Base-by-base conservation (phyloP, 768 basidiomycete genomes). In the Kondoa malvinella region DNA sequence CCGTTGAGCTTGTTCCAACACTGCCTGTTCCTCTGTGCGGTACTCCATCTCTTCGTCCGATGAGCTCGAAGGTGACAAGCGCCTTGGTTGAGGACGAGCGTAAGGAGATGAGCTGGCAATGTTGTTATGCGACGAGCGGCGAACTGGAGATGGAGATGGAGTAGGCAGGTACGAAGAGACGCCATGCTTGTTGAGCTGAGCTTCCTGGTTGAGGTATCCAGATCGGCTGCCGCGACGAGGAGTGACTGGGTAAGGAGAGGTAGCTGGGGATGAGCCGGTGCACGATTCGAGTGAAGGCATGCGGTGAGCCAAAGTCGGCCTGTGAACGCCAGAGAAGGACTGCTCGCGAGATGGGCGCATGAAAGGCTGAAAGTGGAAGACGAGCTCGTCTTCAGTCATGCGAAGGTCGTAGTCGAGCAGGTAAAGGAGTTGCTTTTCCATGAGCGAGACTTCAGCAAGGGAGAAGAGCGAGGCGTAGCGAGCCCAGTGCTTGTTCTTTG, bases 371-470 rank as follows among this genome's bases (percentile, higher is more conserved):
- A 86, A 82, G 67, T 80, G 78, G 57, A 71, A 71, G 71, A 82
- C 76, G 8, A 87, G 86, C 73, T 95, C 91, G 30, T 79, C 78
- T 78, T 99, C 94, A 72, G 84, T 82, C 76, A 96, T 89, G 61
- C 89, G 85, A 67, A 99, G 84, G 77, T 96, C 86, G 76, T 88
- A 92, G 79, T 94, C 88, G 73, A 99, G 85, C 68, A 97, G 81
- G 77, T 83, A 87, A 66, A 99, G 84, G 31, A 99, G 83, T 78
- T 99, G 91, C 79, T 86, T 88, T 80, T 99, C 94, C 94, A 97
- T 97, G 70, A 92, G 81, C 29, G 66, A 68, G 77, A 96, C 77
- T 72, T 80, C 78, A 70, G 79, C 77, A 30, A 77, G 74, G 26
- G 78, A 85, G 79, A 89, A 92, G 71, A 88, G 79, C 57, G 80